Evolutionary conservation across 1,139 yeast genomes (phyloP), one percentile per base, ranked within the genome.

Genomic region (Diutina catenulata): DNA sequence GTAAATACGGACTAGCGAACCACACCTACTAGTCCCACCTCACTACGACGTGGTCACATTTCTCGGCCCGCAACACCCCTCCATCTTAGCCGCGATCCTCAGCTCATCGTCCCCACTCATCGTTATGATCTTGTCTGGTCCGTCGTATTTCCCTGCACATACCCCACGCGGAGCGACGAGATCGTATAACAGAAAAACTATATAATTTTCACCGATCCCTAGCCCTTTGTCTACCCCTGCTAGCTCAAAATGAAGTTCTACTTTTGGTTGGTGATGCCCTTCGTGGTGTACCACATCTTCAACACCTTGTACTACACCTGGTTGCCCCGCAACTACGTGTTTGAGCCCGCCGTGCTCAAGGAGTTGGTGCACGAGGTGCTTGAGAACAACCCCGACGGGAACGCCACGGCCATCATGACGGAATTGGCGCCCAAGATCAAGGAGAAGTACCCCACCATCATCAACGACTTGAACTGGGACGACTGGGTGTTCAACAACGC

Each of bases 401-500:
- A 77, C 48, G 68, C 80, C 29, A 70, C 83, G 3, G 78, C 70
- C 24, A 61, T 76, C 36, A 66, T 91, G 62, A 54, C 60, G 19
- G 79, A 72, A 28, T 65, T 91, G 44, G 74, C 84, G 23, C 69
- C 70, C 2, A 67, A 63, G 38, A 57, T 91, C 46, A 68, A 77
- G 48, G 66, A 59, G 2, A 74, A 67, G 40, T 91, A 88, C 54
- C 70, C 72, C 1, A 74, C 75, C 19, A 55, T 71, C 46, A 73
- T 87, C 57, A 46, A 46, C 41, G 44, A 45, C 35, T 66, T 80
- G 49, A 74, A 77, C 52, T 68, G 69, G 41, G 80, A 82, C 38
- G 91, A 87, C 49, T 91, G 97, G 97, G 79, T 91, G 39, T 88
- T 79, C 73, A 91, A 88, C 70, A 87, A 86, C 52, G 98, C 98